These are phyloP conservation scores for Suillus discolor DNA, from an alignment of 768 basidiomycete species.

Conservation along the genomic window DNA sequence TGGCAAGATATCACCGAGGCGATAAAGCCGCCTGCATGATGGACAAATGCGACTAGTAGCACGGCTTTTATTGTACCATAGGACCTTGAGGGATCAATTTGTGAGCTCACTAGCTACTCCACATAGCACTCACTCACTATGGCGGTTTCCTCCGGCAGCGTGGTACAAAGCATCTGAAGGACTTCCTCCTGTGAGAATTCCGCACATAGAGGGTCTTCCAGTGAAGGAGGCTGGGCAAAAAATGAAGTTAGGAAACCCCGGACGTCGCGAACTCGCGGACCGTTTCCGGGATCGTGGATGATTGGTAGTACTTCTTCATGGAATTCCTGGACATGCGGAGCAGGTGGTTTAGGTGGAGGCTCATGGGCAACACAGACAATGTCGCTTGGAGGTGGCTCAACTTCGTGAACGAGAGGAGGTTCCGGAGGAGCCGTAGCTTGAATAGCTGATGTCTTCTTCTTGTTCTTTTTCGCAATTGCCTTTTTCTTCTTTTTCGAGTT, in stretches of 20 bases:
- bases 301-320: constrained; percentile 45
- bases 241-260: constrained; percentile 65
- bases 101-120: neutral
- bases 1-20: constrained; percentile 64
- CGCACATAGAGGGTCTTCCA: constrained; percentile 68
- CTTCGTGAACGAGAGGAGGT: constrained; percentile 10
- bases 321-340: constrained; percentile 5
- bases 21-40: constrained; percentile 73
- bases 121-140: constrained; percentile 56
- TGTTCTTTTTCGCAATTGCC: constrained; percentile 35
- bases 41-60: constrained; percentile 73
- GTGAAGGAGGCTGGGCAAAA: constrained; percentile 66
- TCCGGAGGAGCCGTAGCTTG: neutral
- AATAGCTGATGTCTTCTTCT: constrained; percentile 17
- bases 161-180: constrained; percentile 67
- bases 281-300: constrained; percentile 79
- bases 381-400: neutral
- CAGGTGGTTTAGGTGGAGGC: constrained; percentile 2
- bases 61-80: constrained; percentile 89
- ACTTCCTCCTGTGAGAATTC: constrained; percentile 80
- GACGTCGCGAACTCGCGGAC: constrained; percentile 72
- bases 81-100: constrained; percentile 45
- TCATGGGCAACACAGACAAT: constrained; percentile 16
- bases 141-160: constrained; percentile 73
- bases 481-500: constrained; percentile 53